A percentile compares a stretch with the other conserved stretches of the same genome.
Evolutionary conservation across 2,329 filamentous ascomycete species (phyloP).

Genomic region (Paecilomyces sp.): DNA sequence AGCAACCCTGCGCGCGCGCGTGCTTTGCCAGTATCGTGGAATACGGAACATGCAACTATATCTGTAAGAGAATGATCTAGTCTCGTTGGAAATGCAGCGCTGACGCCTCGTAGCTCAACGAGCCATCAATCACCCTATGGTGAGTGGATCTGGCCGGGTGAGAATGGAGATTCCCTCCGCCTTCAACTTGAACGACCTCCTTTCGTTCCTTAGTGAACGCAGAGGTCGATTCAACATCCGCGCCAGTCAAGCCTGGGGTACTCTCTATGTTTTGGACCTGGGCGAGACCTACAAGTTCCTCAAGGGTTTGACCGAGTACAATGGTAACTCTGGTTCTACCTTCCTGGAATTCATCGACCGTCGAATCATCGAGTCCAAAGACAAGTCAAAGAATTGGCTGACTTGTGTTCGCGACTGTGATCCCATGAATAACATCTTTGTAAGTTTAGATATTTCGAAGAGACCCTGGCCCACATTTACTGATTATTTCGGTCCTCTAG

Average conservation of each 20-base stretch:
- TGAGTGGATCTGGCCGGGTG: slow-evolving; percentile 26
- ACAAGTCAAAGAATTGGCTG: slow-evolving; percentile 38
- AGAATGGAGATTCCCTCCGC: slow-evolving; percentile 34
- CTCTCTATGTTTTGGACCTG: slow-evolving; percentile 36
- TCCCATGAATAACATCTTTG: slow-evolving; percentile 33
- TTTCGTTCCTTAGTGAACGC: slow-evolving; percentile 29
- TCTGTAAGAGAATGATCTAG: slow-evolving; percentile 25
- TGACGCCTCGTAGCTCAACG: slow-evolving; percentile 31
- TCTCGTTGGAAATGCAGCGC: slow-evolving; percentile 1
- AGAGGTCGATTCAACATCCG: slow-evolving; percentile 38
- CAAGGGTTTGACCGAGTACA: slow-evolving; percentile 29
- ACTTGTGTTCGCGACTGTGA: slow-evolving; percentile 34
- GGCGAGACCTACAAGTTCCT: slow-evolving; percentile 35
- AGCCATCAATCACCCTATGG: slow-evolving; percentile 34
- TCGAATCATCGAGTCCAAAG: slow-evolving; percentile 36
- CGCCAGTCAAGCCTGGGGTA: slow-evolving; percentile 34
- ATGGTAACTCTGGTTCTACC: slow-evolving; percentile 30
- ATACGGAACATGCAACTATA: slow-evolving; percentile 39
- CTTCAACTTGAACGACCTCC: slow-evolving; percentile 31
- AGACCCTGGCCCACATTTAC: not conserved
- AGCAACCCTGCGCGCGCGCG: slow-evolving; percentile 37
- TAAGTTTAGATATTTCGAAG: slow-evolving; percentile 16
- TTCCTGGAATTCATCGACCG: slow-evolving; percentile 39
- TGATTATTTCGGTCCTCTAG: slow-evolving; percentile 12
- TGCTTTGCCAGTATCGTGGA: slow-evolving; percentile 39